Evolutionary conservation across 208 protist species (phyloP), one percentile per base, ranked within the genome.

Genomic region (Leishmania martiniquensis): DNA sequence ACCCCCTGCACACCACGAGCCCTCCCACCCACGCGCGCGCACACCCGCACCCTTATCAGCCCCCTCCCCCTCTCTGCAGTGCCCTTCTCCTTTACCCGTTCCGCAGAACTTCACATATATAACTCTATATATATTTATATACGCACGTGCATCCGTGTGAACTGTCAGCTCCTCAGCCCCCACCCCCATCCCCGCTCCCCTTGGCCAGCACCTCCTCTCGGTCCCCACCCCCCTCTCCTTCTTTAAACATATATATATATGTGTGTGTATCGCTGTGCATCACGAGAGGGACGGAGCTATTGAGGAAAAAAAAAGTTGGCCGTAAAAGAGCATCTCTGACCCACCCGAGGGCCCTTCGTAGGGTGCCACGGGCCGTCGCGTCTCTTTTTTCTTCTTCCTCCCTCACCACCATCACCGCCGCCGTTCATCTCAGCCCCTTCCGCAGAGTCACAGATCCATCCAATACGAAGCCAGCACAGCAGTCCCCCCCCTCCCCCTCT

Each of bases 211-310:
- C 34, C 63, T 32, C 37, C 4, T 4, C 63, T 42, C 39, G 32
- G 9, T 39, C 44, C 17, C 44, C 9, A 9, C 12, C 44, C 1
- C 62, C 20, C 7, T 44, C 62, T 42, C 60, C 29, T 42, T 44
- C 7, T 25, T 13, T 32, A 22, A 13, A 13, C 12, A 7, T 76
- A 37, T 76, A 57, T 76, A n/a, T 67, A 4, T 52, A 17, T 76
- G 37, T n/a, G n/a, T 69, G 37, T 77, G n/a, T 54, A 29, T 72
- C 29, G 17, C 42, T 72, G 68, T 72, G n/a, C n/a, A 17, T 59
- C 57, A 17, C 7, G 4, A 37, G 57, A 39, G 37, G 52, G n/a
- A n/a, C 5, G 29, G 22, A 25, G 52, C 52, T 1, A 57, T 2
- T 7, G 52, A n/a, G 22, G 52, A 29, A 12, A 12, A 51, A 5